Conservation (phyloP, 1,284 basidiomycete genomes). For the Psilocybe mexicana region DNA sequence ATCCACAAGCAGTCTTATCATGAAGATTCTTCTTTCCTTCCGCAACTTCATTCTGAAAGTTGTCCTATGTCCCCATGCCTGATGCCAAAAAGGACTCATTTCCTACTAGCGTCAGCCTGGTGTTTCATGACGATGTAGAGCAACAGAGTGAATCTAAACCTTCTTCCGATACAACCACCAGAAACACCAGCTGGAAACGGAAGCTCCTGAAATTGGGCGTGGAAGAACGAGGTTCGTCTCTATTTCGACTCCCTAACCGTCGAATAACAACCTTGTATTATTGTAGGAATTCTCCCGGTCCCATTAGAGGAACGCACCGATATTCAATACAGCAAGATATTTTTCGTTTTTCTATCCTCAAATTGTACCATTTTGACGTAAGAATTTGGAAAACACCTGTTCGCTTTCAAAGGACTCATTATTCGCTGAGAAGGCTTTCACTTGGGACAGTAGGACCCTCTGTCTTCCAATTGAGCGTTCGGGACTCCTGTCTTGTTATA, state of each 20-base stretch:
- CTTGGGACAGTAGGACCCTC: constrained; percentile 71
- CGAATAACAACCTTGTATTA: not conserved
- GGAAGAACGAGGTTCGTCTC: constrained; percentile 33
- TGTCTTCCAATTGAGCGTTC: constrained; percentile 61
- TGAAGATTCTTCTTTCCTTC: no score
- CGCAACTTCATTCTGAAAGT: no score
- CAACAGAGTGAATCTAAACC: not conserved
- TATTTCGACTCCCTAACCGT: not conserved
- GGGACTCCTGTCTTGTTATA: constrained; percentile 72
- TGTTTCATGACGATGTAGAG: not conserved
- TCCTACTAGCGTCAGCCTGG: no score
- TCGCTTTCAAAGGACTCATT: not conserved
- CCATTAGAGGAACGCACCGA: constrained; percentile 51
- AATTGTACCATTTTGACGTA: constrained; percentile 75
- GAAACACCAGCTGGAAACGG: constrained; percentile 1
- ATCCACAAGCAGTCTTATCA: no score
- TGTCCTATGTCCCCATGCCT: not conserved
- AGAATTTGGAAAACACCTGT: constrained; percentile 19
- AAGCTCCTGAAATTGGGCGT: constrained; percentile 32
- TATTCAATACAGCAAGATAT: constrained; percentile 66
- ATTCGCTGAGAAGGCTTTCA: constrained; percentile 53
- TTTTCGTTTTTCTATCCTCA: constrained; percentile 72
- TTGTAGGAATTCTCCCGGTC: constrained; percentile 35
- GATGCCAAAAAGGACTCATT: not conserved
- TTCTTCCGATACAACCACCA: not conserved